These are phyloP conservation scores for Alternaria dauci DNA, from an alignment of 2,329 filamentous ascomycete genomes.

Conservation along the genomic window DNA sequence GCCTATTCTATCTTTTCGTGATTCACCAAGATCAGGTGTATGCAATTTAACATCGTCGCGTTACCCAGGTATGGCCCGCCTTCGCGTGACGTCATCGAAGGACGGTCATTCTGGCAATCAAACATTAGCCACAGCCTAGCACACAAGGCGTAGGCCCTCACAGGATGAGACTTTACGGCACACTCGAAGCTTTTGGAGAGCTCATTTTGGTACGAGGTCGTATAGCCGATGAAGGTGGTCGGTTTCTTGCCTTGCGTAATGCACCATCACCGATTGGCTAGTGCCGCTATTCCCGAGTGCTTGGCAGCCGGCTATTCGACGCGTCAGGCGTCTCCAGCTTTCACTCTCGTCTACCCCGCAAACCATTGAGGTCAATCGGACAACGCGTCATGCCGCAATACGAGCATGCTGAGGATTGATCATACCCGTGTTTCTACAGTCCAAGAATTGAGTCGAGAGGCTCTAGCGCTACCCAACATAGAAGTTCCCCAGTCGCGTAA, in stretches of 20 bases:
- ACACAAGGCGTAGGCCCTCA: too few species aligned
- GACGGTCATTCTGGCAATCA: too few species aligned
- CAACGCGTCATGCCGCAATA: background rate
- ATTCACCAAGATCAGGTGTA: too few species aligned
- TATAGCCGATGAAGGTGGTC: background rate
- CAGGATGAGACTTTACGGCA: fast-evolving
- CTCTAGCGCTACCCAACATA: too few species aligned
- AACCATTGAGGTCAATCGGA: background rate
- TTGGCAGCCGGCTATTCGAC: background rate
- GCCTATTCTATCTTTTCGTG: too few species aligned
- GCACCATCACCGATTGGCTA: background rate
- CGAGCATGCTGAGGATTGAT: background rate
- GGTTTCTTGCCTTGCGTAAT: background rate
- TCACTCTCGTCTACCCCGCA: conserved; percentile 6
- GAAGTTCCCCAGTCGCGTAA: too few species aligned
- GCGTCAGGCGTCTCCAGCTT: conserved; percentile 1
- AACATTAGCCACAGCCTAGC: too few species aligned
- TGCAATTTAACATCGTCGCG: background rate
- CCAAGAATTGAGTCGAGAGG: too few species aligned
- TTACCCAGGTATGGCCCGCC: too few species aligned
- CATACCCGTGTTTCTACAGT: too few species aligned
- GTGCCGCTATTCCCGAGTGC: background rate
- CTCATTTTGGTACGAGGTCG: background rate
- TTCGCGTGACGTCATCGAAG: too few species aligned
- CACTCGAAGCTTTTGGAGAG: too few species aligned